phyloP scores from a whole-genome alignment of 805 yeast genomes.

The Vanderwaltozyma tropicalis region DNA sequence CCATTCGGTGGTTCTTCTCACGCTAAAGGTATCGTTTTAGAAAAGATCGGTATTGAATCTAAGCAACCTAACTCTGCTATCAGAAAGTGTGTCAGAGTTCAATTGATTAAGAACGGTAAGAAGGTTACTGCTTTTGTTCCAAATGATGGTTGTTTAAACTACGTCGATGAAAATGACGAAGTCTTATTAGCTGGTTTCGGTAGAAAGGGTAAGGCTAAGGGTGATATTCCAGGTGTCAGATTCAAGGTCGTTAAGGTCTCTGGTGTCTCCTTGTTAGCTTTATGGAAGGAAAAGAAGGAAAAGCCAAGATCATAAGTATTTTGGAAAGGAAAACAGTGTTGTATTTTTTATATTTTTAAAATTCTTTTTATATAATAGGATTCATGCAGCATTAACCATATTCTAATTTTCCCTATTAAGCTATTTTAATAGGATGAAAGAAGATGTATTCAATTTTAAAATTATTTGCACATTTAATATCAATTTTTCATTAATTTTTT shows the following conservation, averaged over 20 bases:
- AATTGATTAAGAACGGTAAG: slow-evolving; percentile 99
- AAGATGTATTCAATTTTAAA: background rate
- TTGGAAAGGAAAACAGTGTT: background rate
- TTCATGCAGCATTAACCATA: background rate
- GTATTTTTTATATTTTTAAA: background rate
- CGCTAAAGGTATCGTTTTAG: slow-evolving; percentile 99
- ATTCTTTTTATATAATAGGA: background rate
- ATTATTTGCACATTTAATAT: background rate
- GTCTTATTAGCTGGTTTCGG: slow-evolving; percentile 99
- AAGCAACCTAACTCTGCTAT: slow-evolving; percentile 99
- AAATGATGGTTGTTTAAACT: slow-evolving; percentile 99
- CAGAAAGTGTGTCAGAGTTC: slow-evolving; percentile 99
- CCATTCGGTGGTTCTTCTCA: slow-evolving; percentile 99
- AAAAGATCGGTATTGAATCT: slow-evolving; percentile 99
- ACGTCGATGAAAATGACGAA: slow-evolving; percentile 99
- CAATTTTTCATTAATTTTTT: no score
- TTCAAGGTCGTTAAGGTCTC: slow-evolving; percentile 99
- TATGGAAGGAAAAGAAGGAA: slow-evolving; percentile 99
- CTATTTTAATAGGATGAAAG: background rate
- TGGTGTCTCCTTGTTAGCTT: slow-evolving; percentile 98
- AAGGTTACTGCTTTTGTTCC: slow-evolving; percentile 99
- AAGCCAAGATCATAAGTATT: slow-evolving; percentile 93
- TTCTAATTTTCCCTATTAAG: background rate
- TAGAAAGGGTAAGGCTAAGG: slow-evolving; percentile 99
- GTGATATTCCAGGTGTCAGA: slow-evolving; percentile 99